Base-by-base conservation (phyloP, 495 filamentous ascomycete species). In the Podospora sp. region DNA sequence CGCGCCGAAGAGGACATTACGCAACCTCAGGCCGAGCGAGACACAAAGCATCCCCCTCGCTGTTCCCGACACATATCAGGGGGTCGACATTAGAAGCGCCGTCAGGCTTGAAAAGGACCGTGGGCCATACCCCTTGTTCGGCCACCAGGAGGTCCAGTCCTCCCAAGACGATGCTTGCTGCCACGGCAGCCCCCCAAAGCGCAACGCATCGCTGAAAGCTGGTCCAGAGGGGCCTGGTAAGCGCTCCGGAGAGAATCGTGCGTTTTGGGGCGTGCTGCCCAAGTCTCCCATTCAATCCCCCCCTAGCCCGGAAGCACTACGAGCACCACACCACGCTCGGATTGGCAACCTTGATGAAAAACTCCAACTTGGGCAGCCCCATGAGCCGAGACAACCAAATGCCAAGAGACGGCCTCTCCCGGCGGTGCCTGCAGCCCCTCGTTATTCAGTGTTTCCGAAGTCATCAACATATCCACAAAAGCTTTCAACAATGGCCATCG, bases 371-470 rank as follows among this genome's bases (percentile, higher is more conserved):
- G 18, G 33, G 14, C 7, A 63, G n/a, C 1, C 60, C 55, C 63
- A 11, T 1, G 58, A n/a, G 16, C 51, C 53, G 12, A 25, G 33
- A 12, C 49, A 63, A 7, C 52, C 51, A 24, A 60, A 24, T 51
- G 51, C 66, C 46, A 68, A 62, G 35, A 64, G 64, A 46, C 65
- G 65, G 3, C 67, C 65, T 20, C 27, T 62, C 21, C 72, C 65
- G 0, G 1, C 53, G 21, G 25, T 26, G n/a, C 67, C 64, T 7
- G 21, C 4, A 24, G n/a, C 51, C 9, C 53, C 72, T 65, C 66
- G 63, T 46, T 73, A 68, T 49, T 62, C 60, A 14, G 20, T 71
- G 18, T 69, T 69, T 22, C 68, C 73, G 16, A 70, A 67, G 55
- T 29, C 66, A 40, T 20, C 18, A 14, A 18, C 52, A 6, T 33